Evolutionary conservation across 1,284 basidiomycete genomes (phyloP).

Genomic region (Puccinia coronata): DNA sequence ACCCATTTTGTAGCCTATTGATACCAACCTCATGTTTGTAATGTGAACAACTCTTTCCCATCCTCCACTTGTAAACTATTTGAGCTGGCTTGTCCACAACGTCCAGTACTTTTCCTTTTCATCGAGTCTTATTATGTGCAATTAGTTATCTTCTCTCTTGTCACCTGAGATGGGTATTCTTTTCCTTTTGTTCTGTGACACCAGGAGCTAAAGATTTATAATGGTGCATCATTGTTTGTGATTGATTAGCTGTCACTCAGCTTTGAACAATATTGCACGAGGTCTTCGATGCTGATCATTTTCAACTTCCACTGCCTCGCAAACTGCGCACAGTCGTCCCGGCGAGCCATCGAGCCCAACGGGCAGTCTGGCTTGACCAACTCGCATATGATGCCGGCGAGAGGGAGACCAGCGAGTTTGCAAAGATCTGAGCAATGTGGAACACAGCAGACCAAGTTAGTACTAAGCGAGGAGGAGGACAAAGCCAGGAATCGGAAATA

Average conservation of each 20-base stretch:
- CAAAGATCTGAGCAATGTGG: slow-evolving; percentile 70
- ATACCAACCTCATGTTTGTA: slow-evolving; percentile 48
- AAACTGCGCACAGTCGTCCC: slow-evolving; percentile 88
- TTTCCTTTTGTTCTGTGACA: too few species aligned
- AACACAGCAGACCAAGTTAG: background rate
- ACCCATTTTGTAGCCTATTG: slow-evolving; percentile 27
- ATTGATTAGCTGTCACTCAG: background rate
- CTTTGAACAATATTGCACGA: slow-evolving; percentile 18
- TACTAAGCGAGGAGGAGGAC: background rate
- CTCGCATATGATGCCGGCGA: slow-evolving; percentile 88
- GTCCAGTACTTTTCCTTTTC: background rate
- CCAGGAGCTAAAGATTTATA: too few species aligned
- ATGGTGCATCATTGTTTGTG: too few species aligned
- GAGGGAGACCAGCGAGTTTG: slow-evolving; percentile 71
- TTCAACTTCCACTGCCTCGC: slow-evolving; percentile 88
- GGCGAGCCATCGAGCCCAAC: slow-evolving; percentile 90
- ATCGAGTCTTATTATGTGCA: background rate
- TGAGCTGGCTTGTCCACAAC: background rate
- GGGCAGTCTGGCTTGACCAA: slow-evolving; percentile 84
- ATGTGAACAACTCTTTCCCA: slow-evolving; percentile 16
- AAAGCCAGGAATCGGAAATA: background rate
- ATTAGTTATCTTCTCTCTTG: background rate
- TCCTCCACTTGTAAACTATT: background rate
- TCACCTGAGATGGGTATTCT: too few species aligned
- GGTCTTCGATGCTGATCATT: slow-evolving; percentile 75